Evolutionary conservation across 768 basidiomycete genomes (phyloP).

Genomic region (Auricularia sp.): DNA sequence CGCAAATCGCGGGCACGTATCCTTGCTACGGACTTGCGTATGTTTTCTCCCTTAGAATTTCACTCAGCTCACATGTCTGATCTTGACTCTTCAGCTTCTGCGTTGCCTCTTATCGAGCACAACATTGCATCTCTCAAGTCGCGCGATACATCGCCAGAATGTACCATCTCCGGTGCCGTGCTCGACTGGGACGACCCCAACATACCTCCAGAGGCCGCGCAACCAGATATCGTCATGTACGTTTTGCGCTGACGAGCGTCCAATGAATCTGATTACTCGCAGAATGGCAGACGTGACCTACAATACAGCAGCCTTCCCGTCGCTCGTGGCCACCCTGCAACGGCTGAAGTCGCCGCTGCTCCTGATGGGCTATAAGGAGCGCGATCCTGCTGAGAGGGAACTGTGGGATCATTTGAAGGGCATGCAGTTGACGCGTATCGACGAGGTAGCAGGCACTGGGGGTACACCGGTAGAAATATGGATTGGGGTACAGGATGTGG

Average conservation of each 20-base stretch:
- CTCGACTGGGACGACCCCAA: conserved; percentile 71
- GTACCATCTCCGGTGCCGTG: conserved; percentile 10
- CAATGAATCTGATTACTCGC: neutral
- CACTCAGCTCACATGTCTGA: neutral
- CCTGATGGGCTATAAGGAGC: conserved; percentile 79
- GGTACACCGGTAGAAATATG: conserved; percentile 64
- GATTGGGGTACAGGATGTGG: conserved; percentile 29
- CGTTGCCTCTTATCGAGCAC: conserved; percentile 65
- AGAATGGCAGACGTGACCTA: conserved; percentile 93
- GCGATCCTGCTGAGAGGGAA: conserved; percentile 63
- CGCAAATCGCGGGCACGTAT: conserved; percentile 19
- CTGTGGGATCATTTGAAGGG: conserved; percentile 57
- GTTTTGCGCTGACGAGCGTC: neutral
- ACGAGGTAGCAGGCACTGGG: conserved; percentile 46
- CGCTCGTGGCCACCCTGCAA: conserved; percentile 59
- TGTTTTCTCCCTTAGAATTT: conserved; percentile 17
- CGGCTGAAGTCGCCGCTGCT: conserved; percentile 42
- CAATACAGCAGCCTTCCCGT: conserved; percentile 77
- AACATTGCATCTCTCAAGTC: conserved; percentile 48
- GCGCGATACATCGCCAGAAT: conserved; percentile 19
- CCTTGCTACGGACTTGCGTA: conserved; percentile 66
- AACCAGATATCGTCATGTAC: neutral
- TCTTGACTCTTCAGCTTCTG: conserved; percentile 48
- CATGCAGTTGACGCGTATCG: conserved; percentile 47
- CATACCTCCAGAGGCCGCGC: conserved; percentile 32